Base-by-base conservation (phyloP, 441 rosid genomes). In the Erodium texanum region DNA sequence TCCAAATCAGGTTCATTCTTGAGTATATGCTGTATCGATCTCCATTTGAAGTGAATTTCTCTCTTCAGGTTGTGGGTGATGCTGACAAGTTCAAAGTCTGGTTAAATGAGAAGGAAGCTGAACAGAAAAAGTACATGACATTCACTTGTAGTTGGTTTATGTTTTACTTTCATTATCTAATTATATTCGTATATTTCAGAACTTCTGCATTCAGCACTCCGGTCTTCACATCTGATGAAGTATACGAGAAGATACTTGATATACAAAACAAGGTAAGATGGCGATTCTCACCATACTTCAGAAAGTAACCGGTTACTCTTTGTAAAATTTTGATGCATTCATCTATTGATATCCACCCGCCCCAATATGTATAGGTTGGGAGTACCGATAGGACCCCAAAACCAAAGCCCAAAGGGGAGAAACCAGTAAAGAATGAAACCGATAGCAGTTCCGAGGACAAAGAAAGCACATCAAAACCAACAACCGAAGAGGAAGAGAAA, bases 401-500 rank as follows among this genome's bases (percentile, higher is more conserved):
- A 82, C 99, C 99, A 61, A 93, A 87, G 79, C 92, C 94, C 18
- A 90, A 87, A 79, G 74, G 78, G 50, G 96, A 90, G 84, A 89
- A 93, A 82, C 79, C 83, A 1, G 45, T 73, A 12, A 83, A 82
- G 79, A 86, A 74, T 52, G 93, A 89, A 77, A 78, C 83, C 16
- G 82, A 78, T 71, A 69, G 71, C 62, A 68, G 63, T 48, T 75
- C 69, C 7, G 83, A 80, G 66, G 64, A 71, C 23, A 61, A 64
- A 10, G 74, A 75, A 41, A 38, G 41, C 38, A 23, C 62, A 22
- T 58, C 62, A 20, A 68, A 72, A 52, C 74, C 86, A 16, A 70
- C 78, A 11, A 64, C 87, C 1, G 81, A 77, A 34, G 41, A 34
- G 8, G 36, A 32, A 32, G 36, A 32, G 36, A 34, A 6, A 32